Evolutionary conservation across 2,329 filamentous ascomycete genomes (phyloP).

Genomic region (Cryphonectria japonica): DNA sequence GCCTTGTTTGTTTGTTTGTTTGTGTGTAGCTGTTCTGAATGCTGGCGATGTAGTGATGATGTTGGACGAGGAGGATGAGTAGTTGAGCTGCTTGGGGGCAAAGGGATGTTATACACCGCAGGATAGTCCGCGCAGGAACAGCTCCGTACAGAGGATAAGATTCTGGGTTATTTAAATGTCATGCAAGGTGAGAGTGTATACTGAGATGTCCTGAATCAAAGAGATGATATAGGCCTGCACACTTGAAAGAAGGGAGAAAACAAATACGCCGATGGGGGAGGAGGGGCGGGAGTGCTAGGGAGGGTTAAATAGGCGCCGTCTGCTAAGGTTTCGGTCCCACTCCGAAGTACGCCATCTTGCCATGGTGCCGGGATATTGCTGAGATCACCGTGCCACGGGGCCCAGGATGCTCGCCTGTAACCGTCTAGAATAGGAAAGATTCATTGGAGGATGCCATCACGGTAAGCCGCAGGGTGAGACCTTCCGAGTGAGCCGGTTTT

Average conservation of each 20-base stretch:
- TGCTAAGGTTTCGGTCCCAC: background rate
- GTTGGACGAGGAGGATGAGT: background rate
- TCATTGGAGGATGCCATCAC: constrained; percentile 15
- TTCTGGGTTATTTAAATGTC: background rate
- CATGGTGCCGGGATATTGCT: background rate
- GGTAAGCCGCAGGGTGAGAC: constrained; percentile 25
- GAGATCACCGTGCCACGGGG: constrained; percentile 13
- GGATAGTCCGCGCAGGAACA: background rate
- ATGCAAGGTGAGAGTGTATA: background rate
- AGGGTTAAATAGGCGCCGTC: constrained; percentile 25
- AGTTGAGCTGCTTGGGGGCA: background rate
- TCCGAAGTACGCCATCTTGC: background rate
- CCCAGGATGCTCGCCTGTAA: constrained; percentile 21
- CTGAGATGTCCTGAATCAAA: background rate
- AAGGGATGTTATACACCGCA: background rate
- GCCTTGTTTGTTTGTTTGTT: background rate
- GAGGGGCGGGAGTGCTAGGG: constrained; percentile 9
- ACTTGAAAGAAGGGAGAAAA: background rate
- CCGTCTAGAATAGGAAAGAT: constrained; percentile 15
- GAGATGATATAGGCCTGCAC: background rate
- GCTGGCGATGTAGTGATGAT: background rate
- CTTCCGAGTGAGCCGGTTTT: constrained; percentile 13
- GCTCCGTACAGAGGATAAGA: background rate
- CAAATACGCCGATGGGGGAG: background rate
- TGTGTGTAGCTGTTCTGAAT: background rate